Evolutionary conservation across 164 flowering plant genomes (phyloP).

Genomic region (Cinnamomum chago): DNA sequence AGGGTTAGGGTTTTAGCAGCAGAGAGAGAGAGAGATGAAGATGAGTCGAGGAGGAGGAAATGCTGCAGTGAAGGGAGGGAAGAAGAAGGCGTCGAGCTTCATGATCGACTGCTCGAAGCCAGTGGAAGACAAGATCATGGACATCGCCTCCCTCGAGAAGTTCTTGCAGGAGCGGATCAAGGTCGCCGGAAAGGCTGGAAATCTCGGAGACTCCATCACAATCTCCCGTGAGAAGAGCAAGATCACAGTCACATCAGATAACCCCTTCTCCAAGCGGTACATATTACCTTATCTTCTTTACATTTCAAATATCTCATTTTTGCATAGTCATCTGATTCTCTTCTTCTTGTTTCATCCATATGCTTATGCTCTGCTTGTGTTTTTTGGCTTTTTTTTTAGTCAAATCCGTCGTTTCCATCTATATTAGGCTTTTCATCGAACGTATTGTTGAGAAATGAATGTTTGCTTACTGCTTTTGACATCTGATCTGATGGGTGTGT

Average conservation of each 20-base stretch:
- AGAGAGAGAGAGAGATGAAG: constrained; percentile 8
- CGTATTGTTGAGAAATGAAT: no score
- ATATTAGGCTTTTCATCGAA: no score
- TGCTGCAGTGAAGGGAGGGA: constrained; percentile 39
- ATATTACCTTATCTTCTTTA: neutral
- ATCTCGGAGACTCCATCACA: constrained; percentile 58
- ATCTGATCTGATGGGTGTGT: no score
- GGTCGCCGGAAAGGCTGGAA: constrained; percentile 67
- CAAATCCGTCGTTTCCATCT: no score
- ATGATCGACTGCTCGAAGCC: constrained; percentile 67
- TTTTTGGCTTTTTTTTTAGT: no score
- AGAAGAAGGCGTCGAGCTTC: constrained; percentile 62
- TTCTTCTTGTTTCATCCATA: no score
- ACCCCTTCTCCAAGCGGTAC: constrained; percentile 58
- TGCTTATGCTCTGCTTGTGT: no score
- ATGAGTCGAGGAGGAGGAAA: constrained; percentile 43
- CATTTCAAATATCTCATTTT: neutral
- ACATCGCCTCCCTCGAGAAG: constrained; percentile 63
- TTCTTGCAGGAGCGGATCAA: constrained; percentile 72
- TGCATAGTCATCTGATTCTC: no score
- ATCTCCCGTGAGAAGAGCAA: constrained; percentile 60
- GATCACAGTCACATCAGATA: constrained; percentile 54
- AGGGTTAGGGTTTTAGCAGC: constrained; percentile 11
- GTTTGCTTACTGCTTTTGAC: no score
- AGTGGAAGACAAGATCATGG: constrained; percentile 65